These are phyloP conservation scores for Exophiala calicioides DNA, from an alignment of 2,329 filamentous ascomycete species.

Conservation along the genomic window DNA sequence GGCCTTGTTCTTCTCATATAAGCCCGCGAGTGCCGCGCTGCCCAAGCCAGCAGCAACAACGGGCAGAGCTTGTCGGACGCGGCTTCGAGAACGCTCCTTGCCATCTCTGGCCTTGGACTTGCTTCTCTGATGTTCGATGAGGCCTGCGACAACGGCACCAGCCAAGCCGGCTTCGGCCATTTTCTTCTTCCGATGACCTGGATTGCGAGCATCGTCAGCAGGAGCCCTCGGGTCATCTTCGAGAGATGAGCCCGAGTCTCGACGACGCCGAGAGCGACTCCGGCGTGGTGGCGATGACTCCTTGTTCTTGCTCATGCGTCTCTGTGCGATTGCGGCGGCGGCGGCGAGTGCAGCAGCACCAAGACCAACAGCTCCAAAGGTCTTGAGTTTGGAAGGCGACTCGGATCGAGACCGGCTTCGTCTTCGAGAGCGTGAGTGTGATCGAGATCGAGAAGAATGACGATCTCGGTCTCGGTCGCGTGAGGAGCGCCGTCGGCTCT, in stretches of 20 bases:
- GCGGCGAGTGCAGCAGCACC: slow-evolving; percentile 62
- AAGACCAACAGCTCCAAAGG: slow-evolving; percentile 54
- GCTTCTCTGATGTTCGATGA: slow-evolving; percentile 59
- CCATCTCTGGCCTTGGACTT: slow-evolving; percentile 57
- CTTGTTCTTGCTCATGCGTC: slow-evolving; percentile 52
- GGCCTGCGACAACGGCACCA: slow-evolving; percentile 62
- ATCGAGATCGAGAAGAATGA: slow-evolving; percentile 34
- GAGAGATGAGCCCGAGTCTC: slow-evolving; percentile 21
- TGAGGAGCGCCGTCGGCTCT: slow-evolving; percentile 46
- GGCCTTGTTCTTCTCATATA: slow-evolving; percentile 65
- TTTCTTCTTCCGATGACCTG: slow-evolving; percentile 56
- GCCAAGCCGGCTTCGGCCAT: slow-evolving; percentile 64
- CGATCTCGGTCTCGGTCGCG: slow-evolving; percentile 38
- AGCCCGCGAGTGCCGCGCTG: slow-evolving; percentile 60
- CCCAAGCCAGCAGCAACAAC: slow-evolving; percentile 63
- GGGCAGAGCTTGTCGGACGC: slow-evolving; percentile 58
- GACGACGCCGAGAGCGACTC: slow-evolving; percentile 32
- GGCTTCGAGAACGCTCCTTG: slow-evolving; percentile 55
- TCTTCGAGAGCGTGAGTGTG: slow-evolving; percentile 35
- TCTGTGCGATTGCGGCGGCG: slow-evolving; percentile 59
- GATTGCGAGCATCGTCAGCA: slow-evolving; percentile 39
- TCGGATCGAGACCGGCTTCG: slow-evolving; percentile 33
- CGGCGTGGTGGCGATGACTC: slow-evolving; percentile 49
- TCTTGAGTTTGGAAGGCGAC: slow-evolving; percentile 49
- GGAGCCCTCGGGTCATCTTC: slow-evolving; percentile 29